A percentile compares a stretch with the other conserved stretches of the same genome.
These are phyloP conservation scores for Cephalotrichum gorgonifer DNA, from an alignment of 2,329 filamentous ascomycete genomes.

Conservation along the genomic window DNA sequence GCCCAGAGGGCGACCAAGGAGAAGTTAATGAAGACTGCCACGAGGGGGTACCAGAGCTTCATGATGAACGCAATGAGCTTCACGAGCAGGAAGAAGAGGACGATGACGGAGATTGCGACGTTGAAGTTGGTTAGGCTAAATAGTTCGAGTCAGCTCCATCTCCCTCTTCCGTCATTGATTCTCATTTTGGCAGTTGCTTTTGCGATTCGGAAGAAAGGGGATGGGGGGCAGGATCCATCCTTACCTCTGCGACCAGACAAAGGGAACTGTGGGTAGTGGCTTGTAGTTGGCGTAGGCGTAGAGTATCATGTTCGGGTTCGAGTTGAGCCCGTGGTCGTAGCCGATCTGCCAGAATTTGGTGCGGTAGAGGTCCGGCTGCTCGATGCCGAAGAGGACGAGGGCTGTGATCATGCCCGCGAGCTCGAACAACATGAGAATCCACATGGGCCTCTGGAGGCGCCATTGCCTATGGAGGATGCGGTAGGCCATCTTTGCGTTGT, in stretches of 20 bases:
- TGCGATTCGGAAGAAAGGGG: neutral
- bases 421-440: constrained; percentile 55
- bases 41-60: constrained; percentile 57
- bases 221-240: constrained; percentile 3
- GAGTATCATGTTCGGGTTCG: constrained; percentile 56
- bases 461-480: constrained; percentile 49
- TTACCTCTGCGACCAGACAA: constrained; percentile 65
- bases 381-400: constrained; percentile 62
- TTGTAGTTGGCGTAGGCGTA: constrained; percentile 66
- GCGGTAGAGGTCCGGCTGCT: constrained; percentile 63
- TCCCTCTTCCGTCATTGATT: constrained; percentile 5
- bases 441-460: constrained; percentile 48
- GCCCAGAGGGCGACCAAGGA: constrained; percentile 51
- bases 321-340: constrained; percentile 62
- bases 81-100: constrained; percentile 63
- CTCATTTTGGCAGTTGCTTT: neutral
- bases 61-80: constrained; percentile 63
- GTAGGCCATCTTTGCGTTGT: constrained; percentile 22
- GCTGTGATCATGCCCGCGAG: constrained; percentile 53
- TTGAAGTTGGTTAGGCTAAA: constrained; percentile 63
- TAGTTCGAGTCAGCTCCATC: neutral
- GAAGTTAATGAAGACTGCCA: constrained; percentile 49
- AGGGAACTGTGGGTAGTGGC: constrained; percentile 48
- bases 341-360: constrained; percentile 66
- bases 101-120: constrained; percentile 64